phyloP scores from a whole-genome alignment of 176 grass and related monocot genomes.

The Alopecurus myosuroides region DNA sequence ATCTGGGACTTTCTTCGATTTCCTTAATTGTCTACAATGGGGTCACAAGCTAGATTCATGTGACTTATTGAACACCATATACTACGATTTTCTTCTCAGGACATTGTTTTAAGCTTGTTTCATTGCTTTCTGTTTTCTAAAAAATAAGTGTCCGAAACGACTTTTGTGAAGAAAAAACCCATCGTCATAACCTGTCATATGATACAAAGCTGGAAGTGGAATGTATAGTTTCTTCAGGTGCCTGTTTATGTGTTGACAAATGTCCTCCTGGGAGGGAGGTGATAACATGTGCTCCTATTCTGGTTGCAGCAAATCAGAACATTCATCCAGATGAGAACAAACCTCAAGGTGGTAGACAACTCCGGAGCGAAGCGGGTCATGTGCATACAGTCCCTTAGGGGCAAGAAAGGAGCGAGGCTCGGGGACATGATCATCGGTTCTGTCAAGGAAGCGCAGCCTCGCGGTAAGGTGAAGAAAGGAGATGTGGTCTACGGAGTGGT shows the following conservation, averaged over 20 bases:
- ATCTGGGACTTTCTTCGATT: background rate
- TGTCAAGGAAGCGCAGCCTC: slow-evolving; percentile 91
- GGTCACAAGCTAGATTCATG: background rate
- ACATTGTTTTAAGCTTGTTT: background rate
- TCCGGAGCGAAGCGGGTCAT: slow-evolving; percentile 91
- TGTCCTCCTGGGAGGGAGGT: background rate
- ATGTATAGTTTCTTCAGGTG: background rate
- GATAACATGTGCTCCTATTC: background rate
- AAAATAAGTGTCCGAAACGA: background rate
- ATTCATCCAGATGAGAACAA: slow-evolving; percentile 97
- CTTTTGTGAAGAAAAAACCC: background rate
- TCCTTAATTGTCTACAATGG: background rate
- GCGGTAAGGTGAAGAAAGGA: slow-evolving; percentile 95
- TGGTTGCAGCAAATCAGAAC: slow-evolving; percentile 85
- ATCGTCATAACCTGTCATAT: background rate
- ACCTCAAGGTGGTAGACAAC: slow-evolving; percentile 93
- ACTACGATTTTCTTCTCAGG: background rate
- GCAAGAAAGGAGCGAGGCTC: slow-evolving; percentile 72
- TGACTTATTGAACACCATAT: background rate
- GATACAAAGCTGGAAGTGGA: background rate
- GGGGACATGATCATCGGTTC: slow-evolving; percentile 85
- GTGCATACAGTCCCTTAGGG: slow-evolving; percentile 82
- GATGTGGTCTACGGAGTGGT: slow-evolving; percentile 94
- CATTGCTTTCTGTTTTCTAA: background rate
- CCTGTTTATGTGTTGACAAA: background rate